Evolutionary conservation across 768 basidiomycete genomes (phyloP), one percentile per base, ranked within the genome.

Genomic region (Daedalea quercina): DNA sequence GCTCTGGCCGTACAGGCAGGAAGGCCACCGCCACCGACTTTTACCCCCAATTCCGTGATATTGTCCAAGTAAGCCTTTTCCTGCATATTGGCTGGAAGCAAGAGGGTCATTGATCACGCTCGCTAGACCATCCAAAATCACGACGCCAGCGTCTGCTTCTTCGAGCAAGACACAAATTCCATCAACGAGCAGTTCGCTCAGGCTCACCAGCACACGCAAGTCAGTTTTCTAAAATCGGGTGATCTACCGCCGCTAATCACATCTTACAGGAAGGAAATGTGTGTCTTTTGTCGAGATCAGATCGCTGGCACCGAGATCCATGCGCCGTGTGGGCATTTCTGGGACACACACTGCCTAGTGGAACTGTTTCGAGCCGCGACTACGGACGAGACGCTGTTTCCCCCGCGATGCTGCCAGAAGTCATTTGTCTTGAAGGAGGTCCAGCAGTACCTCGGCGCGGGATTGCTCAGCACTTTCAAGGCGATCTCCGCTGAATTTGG

Each of bases 401-500:
- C 66, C 2, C 64, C 66, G 1, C 57, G 65, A 24, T 69, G 66
- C 53, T 67, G 66, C 56, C 51, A 59, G 19, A 33, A 53, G 23
- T 44, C 53, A 6, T 65, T 67, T 56, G 43, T 62, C 26, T 11
- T 57, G 33, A 25, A 20, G n/a, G 41, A 55, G 4, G 56, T 65
- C n/a, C 49, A 57, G 12, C 40, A 12, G 1, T 54, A 62, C 33
- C 51, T 67, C 12, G 48, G 54, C 17, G 35, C 20, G 3, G 42
- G 50, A 1, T 54, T 63, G 23, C 23, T 33, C 12, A 40, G 48
- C 17, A 22, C 60, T 12, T 77, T 80, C 50, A 57, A 71, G 3
- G 54, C 53, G 35, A 84, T 82, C 62, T 54, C 65, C 3, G 50
- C 52, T 3, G 83, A 85, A 62, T 81, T 76, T 57, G 64, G 67